These are phyloP conservation scores for Podaxis rugospora DNA, from an alignment of 768 basidiomycete species.

Conservation along the genomic window DNA sequence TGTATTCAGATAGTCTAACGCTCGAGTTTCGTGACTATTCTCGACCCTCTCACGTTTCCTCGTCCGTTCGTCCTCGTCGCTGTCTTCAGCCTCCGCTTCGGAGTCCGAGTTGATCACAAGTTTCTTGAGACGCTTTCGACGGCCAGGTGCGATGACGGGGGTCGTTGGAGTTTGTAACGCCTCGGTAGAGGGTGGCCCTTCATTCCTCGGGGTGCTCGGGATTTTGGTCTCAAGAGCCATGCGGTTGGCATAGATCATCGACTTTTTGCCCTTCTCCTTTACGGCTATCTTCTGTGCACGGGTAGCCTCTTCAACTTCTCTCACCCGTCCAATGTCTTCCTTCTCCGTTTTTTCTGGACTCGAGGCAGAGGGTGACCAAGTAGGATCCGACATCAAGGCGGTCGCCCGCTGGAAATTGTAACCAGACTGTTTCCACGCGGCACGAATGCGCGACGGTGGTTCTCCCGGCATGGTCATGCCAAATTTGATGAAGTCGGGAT, in stretches of 20 bases:
- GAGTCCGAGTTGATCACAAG: slow-evolving; percentile 66
- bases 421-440: slow-evolving; percentile 65
- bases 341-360: slow-evolving; percentile 22
- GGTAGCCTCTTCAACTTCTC: slow-evolving; percentile 69
- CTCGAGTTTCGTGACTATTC: slow-evolving; percentile 40
- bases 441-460: slow-evolving; percentile 39
- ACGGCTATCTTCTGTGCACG: slow-evolving; percentile 61
- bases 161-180: slow-evolving; percentile 39
- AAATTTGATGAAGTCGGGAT: slow-evolving; percentile 52
- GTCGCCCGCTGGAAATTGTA: slow-evolving; percentile 61
- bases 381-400: slow-evolving; percentile 49
- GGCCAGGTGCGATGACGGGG: slow-evolving; percentile 33
- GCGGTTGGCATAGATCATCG: slow-evolving; percentile 77
- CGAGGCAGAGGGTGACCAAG: slow-evolving; percentile 42
- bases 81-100: slow-evolving; percentile 49
- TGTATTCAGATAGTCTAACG: slow-evolving; percentile 67
- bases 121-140: slow-evolving; percentile 52
- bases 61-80: slow-evolving; percentile 36
- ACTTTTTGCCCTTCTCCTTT: slow-evolving; percentile 75
- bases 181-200: slow-evolving; percentile 4
- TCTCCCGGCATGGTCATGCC: slow-evolving; percentile 57
- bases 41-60: slow-evolving; percentile 28
- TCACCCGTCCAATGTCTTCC: slow-evolving; percentile 56
- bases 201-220: slow-evolving; percentile 13
- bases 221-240: slow-evolving; percentile 40